phyloP scores from a whole-genome alignment of 306 rosid species.

The Cucurbita moschata region DNA sequence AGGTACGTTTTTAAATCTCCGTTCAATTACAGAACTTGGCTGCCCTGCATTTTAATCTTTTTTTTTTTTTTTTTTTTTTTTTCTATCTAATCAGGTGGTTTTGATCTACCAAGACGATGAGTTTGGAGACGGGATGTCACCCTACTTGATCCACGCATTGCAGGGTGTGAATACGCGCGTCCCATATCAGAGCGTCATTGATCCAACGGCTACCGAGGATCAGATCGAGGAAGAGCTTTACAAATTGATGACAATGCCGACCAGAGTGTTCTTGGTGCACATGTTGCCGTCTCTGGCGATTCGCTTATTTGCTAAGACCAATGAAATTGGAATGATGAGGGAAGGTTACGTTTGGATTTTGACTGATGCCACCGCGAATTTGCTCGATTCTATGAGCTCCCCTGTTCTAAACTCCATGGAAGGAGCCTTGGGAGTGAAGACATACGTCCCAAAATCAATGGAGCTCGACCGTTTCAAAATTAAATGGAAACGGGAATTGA shows the following conservation, averaged over 20 bases:
- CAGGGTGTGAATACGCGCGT: conserved; percentile 15
- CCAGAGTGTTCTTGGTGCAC: conserved; percentile 46
- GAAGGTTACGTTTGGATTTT: too few relatives aligned
- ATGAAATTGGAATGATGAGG: conserved; percentile 35
- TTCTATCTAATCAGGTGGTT: neutral
- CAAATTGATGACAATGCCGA: conserved; percentile 28
- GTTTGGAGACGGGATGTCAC: conserved; percentile 29
- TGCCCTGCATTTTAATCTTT: too few relatives aligned
- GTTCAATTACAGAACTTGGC: too few relatives aligned
- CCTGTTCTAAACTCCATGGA: too few relatives aligned
- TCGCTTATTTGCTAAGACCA: conserved; percentile 24
- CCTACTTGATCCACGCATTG: conserved; percentile 25
- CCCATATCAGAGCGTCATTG: conserved; percentile 24
- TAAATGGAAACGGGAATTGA: conserved; percentile 33
- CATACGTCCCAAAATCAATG: conserved; percentile 4
- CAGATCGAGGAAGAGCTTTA: conserved; percentile 23
- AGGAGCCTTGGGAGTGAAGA: too few relatives aligned
- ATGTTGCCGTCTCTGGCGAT: conserved; percentile 16
- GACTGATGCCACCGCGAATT: too few relatives aligned
- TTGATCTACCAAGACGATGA: conserved; percentile 30
- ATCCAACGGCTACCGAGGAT: conserved; percentile 17
- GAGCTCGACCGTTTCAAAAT: conserved; percentile 14
- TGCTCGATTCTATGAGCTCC: too few relatives aligned
- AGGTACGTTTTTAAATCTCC: too few relatives aligned
- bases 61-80: too few relatives aligned